Percentiles rank a stretch among this genome's conserved stretches.
phyloP scores from a whole-genome alignment of 129 eudicot genomes.

The Lactuca saligna region DNA sequence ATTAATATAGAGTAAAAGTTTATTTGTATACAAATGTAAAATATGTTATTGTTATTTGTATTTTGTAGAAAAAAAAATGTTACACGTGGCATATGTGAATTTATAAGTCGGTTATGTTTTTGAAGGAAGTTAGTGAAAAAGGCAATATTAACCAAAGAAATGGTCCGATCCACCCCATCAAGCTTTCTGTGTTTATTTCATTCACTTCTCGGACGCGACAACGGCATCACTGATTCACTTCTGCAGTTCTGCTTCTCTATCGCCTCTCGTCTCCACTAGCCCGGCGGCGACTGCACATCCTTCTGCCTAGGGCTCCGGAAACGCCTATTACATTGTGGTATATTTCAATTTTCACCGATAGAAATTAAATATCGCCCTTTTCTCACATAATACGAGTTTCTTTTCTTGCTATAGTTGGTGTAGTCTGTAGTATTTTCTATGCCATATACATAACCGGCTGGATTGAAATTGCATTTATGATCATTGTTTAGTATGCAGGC shows the following conservation, averaged over 20 bases:
- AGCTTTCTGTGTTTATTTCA: constrained; percentile 52
- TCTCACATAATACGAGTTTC: background rate
- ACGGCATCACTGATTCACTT: background rate
- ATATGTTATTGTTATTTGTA: background rate
- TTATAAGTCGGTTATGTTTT: background rate
- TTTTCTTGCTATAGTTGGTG: background rate
- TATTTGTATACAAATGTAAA: too few relatives aligned
- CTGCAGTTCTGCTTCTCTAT: background rate
- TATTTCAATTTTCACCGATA: background rate
- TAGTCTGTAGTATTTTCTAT: background rate
- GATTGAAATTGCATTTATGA: background rate
- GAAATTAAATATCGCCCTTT: background rate
- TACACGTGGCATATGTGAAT: background rate
- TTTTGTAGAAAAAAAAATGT: background rate
- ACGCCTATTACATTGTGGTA: constrained; percentile 4
- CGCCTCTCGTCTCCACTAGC: background rate
- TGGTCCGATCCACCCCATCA: constrained; percentile 23
- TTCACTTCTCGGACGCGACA: background rate
- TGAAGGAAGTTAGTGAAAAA: constrained; percentile 11
- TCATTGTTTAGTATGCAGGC: background rate
- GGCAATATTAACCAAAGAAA: background rate
- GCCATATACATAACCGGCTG: background rate
- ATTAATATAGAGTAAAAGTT: too few relatives aligned
- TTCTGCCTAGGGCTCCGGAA: constrained; percentile 8
- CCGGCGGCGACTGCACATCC: background rate